Base-by-base conservation (phyloP, 2,329 filamentous ascomycete genomes). In the Botrytis pseudocinerea region DNA sequence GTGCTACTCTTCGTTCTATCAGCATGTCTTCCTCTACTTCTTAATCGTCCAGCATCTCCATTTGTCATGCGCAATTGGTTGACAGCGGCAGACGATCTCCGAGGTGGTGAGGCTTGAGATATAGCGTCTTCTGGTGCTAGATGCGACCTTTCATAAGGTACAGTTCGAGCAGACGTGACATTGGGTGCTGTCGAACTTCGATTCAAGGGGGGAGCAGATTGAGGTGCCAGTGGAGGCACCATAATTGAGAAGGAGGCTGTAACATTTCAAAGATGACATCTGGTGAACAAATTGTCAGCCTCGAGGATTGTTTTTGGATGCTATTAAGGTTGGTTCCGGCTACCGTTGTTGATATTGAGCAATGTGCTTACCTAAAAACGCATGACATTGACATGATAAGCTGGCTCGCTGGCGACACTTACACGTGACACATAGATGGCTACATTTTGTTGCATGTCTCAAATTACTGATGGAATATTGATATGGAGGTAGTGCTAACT, bases 91-190 rank as follows among this genome's bases (percentile, higher is more conserved):
- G 83, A 82, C 69, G 84, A 83, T 68, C 82, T 82, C 71, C 89
- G 87, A 7, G 90, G 89, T 54, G 91, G 88, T 2, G 90, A 89
- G 25, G 86, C 82, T 22, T 87, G 83, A 79, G 89, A 87, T 82
- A 93, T 93, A 72, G 93, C 94, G 88, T 97, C 94, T 83, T 95
- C 92, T 25, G 94, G 94, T 6, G 93, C 91, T 60, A 97, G 90
- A 75, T 90, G 91, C 69, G 87, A 91, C 44, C 91, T 90, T 77
- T 91, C 88, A 22, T 78, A 75, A 28, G 74, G 75, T 42, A 69
- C 38, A 28, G 69, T 38, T n/a, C 46, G 57, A 64, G 70, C 20
- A 46, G 68, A 64, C 35, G 73, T 25, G 61, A 74, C 64, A 32
- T 61, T 66, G 14, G 77, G 79, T 25, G 79, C 72, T 51, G 78